phyloP scores from a whole-genome alignment of 495 filamentous ascomycete genomes.

The Talaromyces liani region DNA sequence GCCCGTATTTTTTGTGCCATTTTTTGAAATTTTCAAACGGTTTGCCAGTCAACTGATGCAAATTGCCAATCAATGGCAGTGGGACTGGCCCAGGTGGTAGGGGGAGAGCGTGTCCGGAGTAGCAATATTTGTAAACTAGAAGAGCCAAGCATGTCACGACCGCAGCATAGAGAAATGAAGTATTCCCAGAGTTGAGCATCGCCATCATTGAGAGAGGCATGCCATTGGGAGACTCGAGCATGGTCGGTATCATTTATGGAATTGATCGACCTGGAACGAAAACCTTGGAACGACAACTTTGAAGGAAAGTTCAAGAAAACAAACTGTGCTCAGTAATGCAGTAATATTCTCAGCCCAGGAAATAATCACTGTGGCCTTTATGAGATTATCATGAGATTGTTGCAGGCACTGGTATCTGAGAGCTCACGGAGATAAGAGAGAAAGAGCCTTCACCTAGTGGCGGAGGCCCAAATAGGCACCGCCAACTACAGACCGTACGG shows the following conservation, averaged over 20 bases:
- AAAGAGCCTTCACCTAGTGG: no score
- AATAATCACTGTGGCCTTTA: not conserved
- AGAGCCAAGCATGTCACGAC: not conserved
- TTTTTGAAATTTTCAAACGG: constrained; percentile 51
- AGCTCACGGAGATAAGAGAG: no score
- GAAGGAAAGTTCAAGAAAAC: not conserved
- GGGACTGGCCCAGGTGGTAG: constrained; percentile 20
- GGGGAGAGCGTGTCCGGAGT: not conserved
- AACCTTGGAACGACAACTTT: not conserved
- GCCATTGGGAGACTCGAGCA: not conserved
- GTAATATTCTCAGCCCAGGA: not conserved
- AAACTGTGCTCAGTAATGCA: not conserved
- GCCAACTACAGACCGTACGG: no score
- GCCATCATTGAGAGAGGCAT: not conserved
- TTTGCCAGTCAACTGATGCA: constrained; percentile 39
- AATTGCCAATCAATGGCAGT: constrained; percentile 47
- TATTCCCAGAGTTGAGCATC: not conserved
- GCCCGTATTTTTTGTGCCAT: constrained; percentile 56
- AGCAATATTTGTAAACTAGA: not conserved
- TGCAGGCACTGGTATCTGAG: no score
- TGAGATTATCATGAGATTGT: not conserved
- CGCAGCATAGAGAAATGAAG: not conserved
- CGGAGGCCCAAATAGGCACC: no score
- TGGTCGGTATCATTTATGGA: not conserved
- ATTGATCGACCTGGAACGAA: not conserved